Percentiles rank a stretch among this genome's conserved stretches.
These are phyloP conservation scores for Ustilago trichophora DNA, from an alignment of 1,284 basidiomycete species.

Conservation along the genomic window DNA sequence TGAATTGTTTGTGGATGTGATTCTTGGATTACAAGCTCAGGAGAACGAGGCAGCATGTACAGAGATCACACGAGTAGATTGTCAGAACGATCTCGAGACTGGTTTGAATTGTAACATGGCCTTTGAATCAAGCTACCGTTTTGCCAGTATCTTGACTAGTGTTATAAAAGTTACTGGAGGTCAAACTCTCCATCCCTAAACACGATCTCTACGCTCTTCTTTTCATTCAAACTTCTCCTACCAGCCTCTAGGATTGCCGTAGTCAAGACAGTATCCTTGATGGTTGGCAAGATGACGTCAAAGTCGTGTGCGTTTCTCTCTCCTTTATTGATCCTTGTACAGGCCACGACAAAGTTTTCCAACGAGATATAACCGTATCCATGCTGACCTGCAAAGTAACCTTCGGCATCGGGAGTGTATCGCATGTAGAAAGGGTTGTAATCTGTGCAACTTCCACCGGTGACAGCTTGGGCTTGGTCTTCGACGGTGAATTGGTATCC, in stretches of 20 bases:
- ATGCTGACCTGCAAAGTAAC: conserved; percentile 89
- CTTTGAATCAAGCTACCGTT: too few relatives aligned
- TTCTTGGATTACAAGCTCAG: too few relatives aligned
- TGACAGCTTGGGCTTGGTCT: conserved; percentile 80
- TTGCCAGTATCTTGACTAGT: too few relatives aligned
- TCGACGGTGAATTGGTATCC: conserved; percentile 88
- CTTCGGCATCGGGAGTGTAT: conserved; percentile 87
- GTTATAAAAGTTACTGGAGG: too few relatives aligned
- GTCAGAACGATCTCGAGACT: too few relatives aligned
- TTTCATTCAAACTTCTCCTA: conserved; percentile 85
- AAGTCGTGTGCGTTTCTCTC: conserved; percentile 74
- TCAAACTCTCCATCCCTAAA: conserved; percentile 73
- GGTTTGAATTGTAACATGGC: too few relatives aligned
- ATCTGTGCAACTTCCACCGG: conserved; percentile 54
- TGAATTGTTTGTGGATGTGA: too few relatives aligned
- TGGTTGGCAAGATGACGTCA: conserved; percentile 84
- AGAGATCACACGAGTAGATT: too few relatives aligned
- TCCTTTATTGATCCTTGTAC: conserved; percentile 75
- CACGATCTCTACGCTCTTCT: conserved; percentile 79
- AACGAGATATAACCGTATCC: conserved; percentile 89
- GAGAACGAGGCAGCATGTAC: too few relatives aligned
- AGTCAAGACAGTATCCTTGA: conserved; percentile 84
- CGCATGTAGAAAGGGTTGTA: conserved; percentile 96
- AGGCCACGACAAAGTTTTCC: conserved; percentile 82
- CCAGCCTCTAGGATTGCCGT: conserved; percentile 92